Evolutionary conservation across 1,284 basidiomycete species (phyloP).

Genomic region (Ganoderma boninense): DNA sequence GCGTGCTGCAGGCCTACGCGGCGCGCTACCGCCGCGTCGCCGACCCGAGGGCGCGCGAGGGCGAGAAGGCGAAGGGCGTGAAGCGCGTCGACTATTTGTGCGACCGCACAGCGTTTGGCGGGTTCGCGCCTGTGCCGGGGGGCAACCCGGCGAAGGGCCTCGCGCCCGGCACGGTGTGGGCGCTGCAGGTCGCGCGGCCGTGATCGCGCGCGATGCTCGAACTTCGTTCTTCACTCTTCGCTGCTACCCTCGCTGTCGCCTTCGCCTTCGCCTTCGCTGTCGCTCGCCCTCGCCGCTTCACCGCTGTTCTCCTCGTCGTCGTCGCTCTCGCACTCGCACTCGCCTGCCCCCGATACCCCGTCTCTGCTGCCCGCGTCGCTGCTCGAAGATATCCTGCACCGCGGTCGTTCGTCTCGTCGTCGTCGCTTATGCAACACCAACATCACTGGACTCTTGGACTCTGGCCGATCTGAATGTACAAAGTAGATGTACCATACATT

Average conservation of each 20-base stretch:
- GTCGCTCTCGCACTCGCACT: neutral
- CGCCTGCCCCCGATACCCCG: neutral
- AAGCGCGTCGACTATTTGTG: slow-evolving; percentile 39
- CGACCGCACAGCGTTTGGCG: slow-evolving; percentile 30
- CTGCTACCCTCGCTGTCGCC: neutral
- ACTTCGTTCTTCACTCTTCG: neutral
- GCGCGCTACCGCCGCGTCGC: slow-evolving; percentile 27
- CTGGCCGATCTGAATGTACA: neutral
- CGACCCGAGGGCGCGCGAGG: slow-evolving; percentile 19
- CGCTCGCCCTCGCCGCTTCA: neutral
- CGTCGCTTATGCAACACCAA: slow-evolving; percentile 3
- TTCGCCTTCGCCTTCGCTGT: neutral
- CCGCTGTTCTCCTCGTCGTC: neutral
- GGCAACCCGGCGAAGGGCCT: slow-evolving; percentile 32
- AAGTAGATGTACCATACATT: slow-evolving; percentile 5
- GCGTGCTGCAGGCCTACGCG: slow-evolving; percentile 29
- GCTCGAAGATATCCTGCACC: neutral
- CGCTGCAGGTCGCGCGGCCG: slow-evolving; percentile 30
- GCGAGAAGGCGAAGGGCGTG: slow-evolving; percentile 32
- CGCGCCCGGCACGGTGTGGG: slow-evolving; percentile 34
- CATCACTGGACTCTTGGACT: neutral
- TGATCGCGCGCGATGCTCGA: slow-evolving; percentile 15
- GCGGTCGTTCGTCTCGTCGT: no score
- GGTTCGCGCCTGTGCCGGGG: slow-evolving; percentile 32
- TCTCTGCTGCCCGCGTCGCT: neutral